Conservation (phyloP, 23 red algal genomes). For the Gracilariopsis chorda region DNA sequence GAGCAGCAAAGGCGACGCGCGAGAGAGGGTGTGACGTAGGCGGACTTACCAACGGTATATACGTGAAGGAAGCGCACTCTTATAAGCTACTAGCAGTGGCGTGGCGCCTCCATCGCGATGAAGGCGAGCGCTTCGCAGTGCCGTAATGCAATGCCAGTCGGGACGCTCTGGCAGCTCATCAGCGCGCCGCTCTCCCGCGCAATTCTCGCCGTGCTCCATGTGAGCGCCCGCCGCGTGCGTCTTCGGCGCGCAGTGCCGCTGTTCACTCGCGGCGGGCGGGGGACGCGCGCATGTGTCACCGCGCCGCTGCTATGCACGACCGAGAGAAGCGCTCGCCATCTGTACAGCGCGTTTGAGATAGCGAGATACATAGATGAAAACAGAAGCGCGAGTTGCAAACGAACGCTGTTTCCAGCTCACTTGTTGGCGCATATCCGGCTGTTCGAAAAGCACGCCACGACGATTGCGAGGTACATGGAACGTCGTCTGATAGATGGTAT, state of each 20-base stretch:
- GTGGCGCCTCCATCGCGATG: too few species aligned
- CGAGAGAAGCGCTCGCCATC: neutral
- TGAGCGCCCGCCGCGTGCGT: neutral
- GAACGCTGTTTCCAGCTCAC: conserved; percentile 16
- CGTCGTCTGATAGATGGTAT: neutral
- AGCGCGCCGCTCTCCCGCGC: conserved; percentile 7
- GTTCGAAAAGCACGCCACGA: conserved; percentile 33
- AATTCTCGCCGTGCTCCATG: neutral
- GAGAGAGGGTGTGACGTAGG: too few species aligned
- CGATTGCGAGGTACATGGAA: conserved; percentile 2
- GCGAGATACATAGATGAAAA: conserved; percentile 22
- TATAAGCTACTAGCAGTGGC: too few species aligned
- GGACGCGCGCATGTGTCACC: too few species aligned
- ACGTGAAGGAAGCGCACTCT: too few species aligned
- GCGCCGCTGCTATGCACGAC: neutral
- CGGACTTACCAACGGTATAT: too few species aligned
- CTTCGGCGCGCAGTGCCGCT: neutral
- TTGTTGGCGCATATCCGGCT: neutral
- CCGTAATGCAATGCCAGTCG: too few species aligned
- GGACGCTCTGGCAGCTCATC: conserved; percentile 18
- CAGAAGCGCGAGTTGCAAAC: neutral
- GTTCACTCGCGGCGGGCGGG: neutral
- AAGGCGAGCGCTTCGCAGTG: too few species aligned
- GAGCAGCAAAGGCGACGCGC: too few species aligned
- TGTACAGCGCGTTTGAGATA: conserved; percentile 5